Evolutionary conservation across 106 monocot species (phyloP).

Genomic region (Gastrodia elata): DNA sequence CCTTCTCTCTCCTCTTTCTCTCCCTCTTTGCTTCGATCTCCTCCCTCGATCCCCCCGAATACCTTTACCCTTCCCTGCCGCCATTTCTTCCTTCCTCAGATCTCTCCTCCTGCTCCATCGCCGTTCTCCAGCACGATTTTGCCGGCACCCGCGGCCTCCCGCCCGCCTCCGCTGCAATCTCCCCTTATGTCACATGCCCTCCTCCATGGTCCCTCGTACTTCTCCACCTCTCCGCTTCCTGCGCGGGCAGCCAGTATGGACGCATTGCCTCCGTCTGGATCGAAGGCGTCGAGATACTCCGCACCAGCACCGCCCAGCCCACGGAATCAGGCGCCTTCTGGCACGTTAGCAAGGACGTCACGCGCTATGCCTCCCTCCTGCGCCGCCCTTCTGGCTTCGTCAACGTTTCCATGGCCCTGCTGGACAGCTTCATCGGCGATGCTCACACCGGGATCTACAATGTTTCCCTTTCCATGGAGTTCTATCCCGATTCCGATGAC

Average conservation of each 20-base stretch:
- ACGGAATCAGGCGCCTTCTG: conserved; percentile 53
- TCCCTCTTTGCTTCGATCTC: neutral
- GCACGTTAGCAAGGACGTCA: conserved; percentile 68
- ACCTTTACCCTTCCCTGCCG: conserved; percentile 51
- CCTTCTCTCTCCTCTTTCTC: conserved; percentile 13
- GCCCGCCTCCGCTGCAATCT: conserved; percentile 28
- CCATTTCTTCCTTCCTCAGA: conserved; percentile 20
- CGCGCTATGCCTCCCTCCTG: conserved; percentile 44
- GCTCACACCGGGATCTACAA: conserved; percentile 53
- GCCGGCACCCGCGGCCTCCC: conserved; percentile 55
- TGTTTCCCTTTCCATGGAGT: conserved; percentile 41
- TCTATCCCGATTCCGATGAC: conserved; percentile 24
- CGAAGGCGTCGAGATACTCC: conserved; percentile 65
- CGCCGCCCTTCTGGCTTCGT: conserved; percentile 13
- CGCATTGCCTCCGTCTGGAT: conserved; percentile 79
- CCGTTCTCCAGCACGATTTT: conserved; percentile 50
- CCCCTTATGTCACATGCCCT: conserved; percentile 20
- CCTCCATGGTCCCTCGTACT: conserved; percentile 37
- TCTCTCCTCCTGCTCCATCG: conserved; percentile 32
- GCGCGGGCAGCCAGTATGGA: conserved; percentile 70
- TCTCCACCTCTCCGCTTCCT: conserved; percentile 44
- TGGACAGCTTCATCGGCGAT: conserved; percentile 63
- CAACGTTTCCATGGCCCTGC: conserved; percentile 50
- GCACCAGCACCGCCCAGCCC: conserved; percentile 79
- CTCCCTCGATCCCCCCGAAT: conserved; percentile 25